These are phyloP conservation scores for Nemania serpens DNA, from an alignment of 2,329 filamentous ascomycete species.

Conservation along the genomic window DNA sequence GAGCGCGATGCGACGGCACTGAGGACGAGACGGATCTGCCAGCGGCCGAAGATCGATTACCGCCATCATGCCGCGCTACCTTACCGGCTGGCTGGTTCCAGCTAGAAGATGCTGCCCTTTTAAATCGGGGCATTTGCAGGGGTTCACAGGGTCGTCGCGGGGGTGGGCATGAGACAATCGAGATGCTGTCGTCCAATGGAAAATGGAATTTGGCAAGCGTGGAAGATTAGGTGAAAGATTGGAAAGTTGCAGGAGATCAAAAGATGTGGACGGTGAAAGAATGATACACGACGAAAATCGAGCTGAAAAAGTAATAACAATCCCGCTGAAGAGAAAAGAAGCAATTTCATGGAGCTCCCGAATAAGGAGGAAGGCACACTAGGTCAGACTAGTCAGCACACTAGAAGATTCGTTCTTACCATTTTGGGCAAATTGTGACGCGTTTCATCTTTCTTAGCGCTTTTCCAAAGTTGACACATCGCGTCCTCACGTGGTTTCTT, in stretches of 20 bases:
- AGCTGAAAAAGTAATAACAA: neutral
- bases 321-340: neutral
- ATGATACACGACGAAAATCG: too few relatives aligned
- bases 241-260: neutral
- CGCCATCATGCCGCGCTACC: constrained; percentile 20
- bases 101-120: constrained; percentile 26
- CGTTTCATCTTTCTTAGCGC: neutral
- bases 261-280: neutral
- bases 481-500: neutral
- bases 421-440: neutral
- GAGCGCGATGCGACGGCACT: constrained; percentile 11
- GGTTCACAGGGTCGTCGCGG: neutral
- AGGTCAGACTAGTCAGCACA: neutral
- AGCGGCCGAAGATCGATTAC: constrained; percentile 13
- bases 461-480: neutral
- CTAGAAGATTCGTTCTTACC: neutral
- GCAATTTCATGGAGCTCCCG: neutral
- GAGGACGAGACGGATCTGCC: constrained; percentile 18
- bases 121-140: constrained; percentile 16
- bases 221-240: neutral
- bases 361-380: neutral
- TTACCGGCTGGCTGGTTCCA: constrained; percentile 24
- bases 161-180: neutral
- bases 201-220: neutral
- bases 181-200: neutral